Base-by-base conservation (phyloP, 139 green algal species). In the Desmodesmus armatus region DNA sequence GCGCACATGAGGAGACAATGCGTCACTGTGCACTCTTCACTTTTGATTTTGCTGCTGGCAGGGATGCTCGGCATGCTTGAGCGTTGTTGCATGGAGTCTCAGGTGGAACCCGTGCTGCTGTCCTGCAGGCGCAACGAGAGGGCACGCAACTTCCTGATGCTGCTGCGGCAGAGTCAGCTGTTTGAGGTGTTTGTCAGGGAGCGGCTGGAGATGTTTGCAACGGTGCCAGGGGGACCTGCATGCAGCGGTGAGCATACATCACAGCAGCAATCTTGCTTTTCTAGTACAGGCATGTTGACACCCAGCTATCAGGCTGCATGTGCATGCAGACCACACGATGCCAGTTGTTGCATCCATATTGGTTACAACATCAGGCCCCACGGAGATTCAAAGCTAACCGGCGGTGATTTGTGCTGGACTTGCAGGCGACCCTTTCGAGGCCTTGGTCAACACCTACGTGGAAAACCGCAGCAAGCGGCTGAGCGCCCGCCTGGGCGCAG, bases 171-270 rank as follows among this genome's bases (percentile, higher is more conserved):
- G 85, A 95, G 90, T 76, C 93, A 97, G 92, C 85, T 97, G 91
- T 96, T 91, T 58, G 91, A 95, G 63, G 87, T 96, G 83, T 96
- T 96, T 49, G 78, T 97, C 7, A 89, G 89, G 29, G 92, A 97
- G 86, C 87, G 94, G 21, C 82, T 96, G 19, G 33, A 76, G 70
- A 73, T 93, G 84, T 87, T 87, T 4, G 73, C 90, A 23, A 63
- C 80, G 39, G 53, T 49, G 13, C 31, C 9, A 11, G 62, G 63
- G 4, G 78, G 63, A 4, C 63, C 63, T 49, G 78, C 75, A 27
- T 35, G 5, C 37, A 69, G 27, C 58, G 82, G 82, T 69, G 51
- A 40, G 84, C 27, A 1, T 0, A 19, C 25, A 23, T 0, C 9
- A n/a, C 35, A 55, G 63, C 0, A 41, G 63, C 15, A 72, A 13